Evolutionary conservation across 2,329 filamentous ascomycete genomes (phyloP).

Genomic region (Pseudomassariella vexata): DNA sequence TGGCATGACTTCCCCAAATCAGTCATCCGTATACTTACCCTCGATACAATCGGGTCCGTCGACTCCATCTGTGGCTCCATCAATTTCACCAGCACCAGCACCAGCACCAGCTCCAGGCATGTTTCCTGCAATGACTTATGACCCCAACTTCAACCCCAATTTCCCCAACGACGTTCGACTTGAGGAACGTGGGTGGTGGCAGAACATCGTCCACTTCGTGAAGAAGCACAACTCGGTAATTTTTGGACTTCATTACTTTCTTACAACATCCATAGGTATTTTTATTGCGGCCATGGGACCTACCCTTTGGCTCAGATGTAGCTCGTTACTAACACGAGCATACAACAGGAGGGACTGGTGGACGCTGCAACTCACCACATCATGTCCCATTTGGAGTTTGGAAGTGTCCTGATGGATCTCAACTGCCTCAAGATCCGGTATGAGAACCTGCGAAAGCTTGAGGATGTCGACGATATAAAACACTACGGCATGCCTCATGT

Average conservation of each 20-base stretch:
- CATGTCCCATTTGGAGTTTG: conserved; percentile 78
- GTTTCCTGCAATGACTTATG: conserved; percentile 22
- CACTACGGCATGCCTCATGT: conserved; percentile 25
- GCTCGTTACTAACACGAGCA: too few species aligned
- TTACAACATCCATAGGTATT: too few species aligned
- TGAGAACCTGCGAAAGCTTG: conserved; percentile 60
- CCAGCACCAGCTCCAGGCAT: conserved; percentile 8
- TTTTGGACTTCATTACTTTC: too few species aligned
- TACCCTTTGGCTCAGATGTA: too few species aligned
- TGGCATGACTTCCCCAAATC: conserved; percentile 13
- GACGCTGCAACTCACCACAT: conserved; percentile 69
- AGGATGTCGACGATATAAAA: conserved; percentile 58
- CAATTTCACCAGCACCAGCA: too few species aligned
- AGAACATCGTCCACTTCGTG: conserved; percentile 67
- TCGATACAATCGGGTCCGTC: conserved; percentile 19
- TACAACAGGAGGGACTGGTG: conserved; percentile 64
- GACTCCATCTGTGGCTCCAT: conserved; percentile 10
- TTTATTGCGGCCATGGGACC: too few species aligned
- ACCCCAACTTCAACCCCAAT: conserved; percentile 68
- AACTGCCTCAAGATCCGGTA: conserved; percentile 65
- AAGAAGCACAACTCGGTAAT: conserved; percentile 70
- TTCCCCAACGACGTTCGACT: conserved; percentile 71
- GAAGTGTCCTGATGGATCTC: conserved; percentile 73
- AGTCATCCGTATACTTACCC: too few species aligned
- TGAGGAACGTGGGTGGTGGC: conserved; percentile 63